Conservation (phyloP, 2,329 filamentous ascomycete genomes). For the Fusarium chaquense region DNA sequence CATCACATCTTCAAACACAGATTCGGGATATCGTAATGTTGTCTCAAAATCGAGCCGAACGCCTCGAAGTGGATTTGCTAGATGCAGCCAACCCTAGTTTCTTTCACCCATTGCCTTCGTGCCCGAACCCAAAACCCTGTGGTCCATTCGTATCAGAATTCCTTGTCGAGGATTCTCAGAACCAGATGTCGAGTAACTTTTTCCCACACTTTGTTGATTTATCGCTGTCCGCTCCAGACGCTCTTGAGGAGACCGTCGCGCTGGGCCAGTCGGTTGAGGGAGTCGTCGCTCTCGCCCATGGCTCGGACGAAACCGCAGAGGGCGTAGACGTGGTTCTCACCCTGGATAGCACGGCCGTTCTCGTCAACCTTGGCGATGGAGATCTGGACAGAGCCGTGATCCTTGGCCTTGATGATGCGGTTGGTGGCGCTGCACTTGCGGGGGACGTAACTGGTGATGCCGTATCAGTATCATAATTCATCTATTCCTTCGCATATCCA, state of each 20-base stretch:
- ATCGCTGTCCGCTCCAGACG: constrained; percentile 87
- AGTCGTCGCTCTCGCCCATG: constrained; percentile 98
- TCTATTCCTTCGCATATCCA: constrained; percentile 31
- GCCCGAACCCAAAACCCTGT: constrained; percentile 52
- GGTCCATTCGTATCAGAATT: constrained; percentile 45
- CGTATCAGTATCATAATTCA: constrained; percentile 47
- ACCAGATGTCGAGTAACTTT: constrained; percentile 45
- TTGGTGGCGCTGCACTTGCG: constrained; percentile 99
- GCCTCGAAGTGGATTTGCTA: constrained; percentile 61
- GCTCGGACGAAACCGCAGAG: constrained; percentile 97
- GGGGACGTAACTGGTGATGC: constrained; percentile 83
- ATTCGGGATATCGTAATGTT: constrained; percentile 51
- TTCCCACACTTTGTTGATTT: constrained; percentile 52
- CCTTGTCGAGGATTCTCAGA: constrained; percentile 43
- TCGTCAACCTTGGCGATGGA: constrained; percentile 98
- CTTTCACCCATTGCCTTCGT: constrained; percentile 56
- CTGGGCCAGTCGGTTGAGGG: constrained; percentile 94
- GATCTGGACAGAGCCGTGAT: constrained; percentile 98
- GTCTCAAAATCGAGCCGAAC: constrained; percentile 61
- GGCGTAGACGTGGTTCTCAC: constrained; percentile 97
- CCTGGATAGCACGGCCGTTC: constrained; percentile 91
- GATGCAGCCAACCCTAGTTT: constrained; percentile 58
- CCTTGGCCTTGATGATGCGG: constrained; percentile 99
- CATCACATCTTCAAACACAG: constrained; percentile 48
- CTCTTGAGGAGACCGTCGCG: constrained; percentile 96